Percentiles rank a stretch among this genome's conserved stretches.
Evolutionary conservation across 768 basidiomycete genomes (phyloP).

Genomic region (Naganishia kalamii): DNA sequence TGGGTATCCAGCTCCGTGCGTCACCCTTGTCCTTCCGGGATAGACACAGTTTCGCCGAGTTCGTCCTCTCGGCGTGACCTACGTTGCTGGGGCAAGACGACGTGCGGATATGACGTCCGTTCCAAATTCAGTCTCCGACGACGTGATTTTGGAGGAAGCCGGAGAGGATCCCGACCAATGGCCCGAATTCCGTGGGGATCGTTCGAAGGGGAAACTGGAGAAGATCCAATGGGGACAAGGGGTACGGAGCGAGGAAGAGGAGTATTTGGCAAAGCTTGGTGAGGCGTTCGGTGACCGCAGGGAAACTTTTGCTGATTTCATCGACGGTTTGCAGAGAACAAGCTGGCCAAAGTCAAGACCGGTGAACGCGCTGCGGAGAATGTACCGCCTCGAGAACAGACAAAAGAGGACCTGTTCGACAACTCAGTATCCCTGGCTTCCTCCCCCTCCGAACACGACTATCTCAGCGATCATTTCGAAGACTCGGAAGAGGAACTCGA

Average conservation of each 20-base stretch:
- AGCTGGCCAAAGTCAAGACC: not conserved
- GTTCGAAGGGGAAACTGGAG: not conserved
- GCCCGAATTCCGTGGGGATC: not conserved
- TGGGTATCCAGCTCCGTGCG: too few relatives aligned
- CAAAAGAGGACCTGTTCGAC: not conserved
- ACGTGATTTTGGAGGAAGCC: not conserved
- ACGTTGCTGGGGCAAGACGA: too few relatives aligned
- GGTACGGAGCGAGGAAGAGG: constrained; percentile 16
- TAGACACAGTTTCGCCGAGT: too few relatives aligned
- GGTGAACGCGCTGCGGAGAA: not conserved
- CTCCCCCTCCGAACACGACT: not conserved
- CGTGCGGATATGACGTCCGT: too few relatives aligned
- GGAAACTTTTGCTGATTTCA: not conserved
- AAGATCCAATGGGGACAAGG: constrained; percentile 4
- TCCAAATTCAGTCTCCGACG: not conserved
- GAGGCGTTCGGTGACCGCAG: not conserved
- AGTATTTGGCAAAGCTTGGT: constrained; percentile 17
- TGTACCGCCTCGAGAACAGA: not conserved
- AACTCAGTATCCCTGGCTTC: constrained; percentile 9
- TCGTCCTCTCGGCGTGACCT: too few relatives aligned
- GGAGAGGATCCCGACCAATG: constrained; percentile 4
- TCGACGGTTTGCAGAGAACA: not conserved
- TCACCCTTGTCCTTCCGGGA: too few relatives aligned
- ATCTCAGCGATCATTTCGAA: constrained; percentile 5
- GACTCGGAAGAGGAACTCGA: not conserved